phyloP scores from a whole-genome alignment of 1,284 basidiomycete genomes.

The Microbotryum lychnidis-dioicae region DNA sequence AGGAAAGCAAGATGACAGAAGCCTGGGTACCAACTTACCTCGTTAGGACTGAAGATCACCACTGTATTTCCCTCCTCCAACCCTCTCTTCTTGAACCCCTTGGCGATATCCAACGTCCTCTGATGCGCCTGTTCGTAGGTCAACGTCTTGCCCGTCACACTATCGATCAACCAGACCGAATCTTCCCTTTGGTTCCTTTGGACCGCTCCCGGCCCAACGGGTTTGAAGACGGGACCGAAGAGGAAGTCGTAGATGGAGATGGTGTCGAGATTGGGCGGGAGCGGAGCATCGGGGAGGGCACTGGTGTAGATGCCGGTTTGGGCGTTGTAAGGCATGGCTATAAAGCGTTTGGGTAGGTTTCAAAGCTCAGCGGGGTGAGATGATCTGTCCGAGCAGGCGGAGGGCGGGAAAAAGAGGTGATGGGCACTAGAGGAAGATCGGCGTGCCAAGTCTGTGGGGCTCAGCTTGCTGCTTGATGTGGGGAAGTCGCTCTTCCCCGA shows the following conservation, averaged over 20 bases:
- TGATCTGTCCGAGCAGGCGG: too few species aligned
- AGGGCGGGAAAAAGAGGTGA: too few species aligned
- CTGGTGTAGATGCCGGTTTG: conserved; percentile 16
- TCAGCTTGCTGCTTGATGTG: too few species aligned
- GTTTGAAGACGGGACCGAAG: conserved; percentile 2
- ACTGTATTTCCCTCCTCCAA: conserved; percentile 4
- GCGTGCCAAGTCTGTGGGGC: too few species aligned
- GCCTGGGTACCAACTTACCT: neutral
- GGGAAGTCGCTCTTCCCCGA: too few species aligned
- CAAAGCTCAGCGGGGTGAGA: too few species aligned
- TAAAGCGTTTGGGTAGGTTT: too few species aligned
- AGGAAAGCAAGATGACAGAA: neutral
- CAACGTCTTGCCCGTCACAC: neutral
- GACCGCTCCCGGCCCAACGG: neutral
- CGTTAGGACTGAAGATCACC: conserved; percentile 20
- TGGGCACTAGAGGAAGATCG: too few species aligned
- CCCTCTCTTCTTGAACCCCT: conserved; percentile 9
- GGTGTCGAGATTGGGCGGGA: conserved; percentile 1
- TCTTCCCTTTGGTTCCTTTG: neutral
- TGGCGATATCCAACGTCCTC: conserved; percentile 13
- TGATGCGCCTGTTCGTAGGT: conserved; percentile 7
- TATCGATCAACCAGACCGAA: conserved; percentile 20
- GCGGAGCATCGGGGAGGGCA: neutral
- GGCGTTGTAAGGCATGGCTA: conserved; percentile 20
- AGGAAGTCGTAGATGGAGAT: conserved; percentile 24